Evolutionary conservation across 306 rosid species (phyloP).

Genomic region (Canavalia ensiformis): DNA sequence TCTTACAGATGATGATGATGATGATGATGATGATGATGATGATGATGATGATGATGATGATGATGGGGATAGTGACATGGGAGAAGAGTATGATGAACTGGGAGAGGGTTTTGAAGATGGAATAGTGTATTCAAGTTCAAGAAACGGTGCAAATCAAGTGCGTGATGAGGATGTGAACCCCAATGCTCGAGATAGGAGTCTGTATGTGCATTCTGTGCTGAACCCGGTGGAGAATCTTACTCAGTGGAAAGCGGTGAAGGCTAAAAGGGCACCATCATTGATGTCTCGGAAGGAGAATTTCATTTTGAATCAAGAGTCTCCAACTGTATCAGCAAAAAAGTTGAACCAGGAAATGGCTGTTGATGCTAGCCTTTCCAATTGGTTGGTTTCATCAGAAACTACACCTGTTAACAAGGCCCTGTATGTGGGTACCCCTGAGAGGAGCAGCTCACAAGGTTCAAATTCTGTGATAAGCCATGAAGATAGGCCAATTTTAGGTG

Average conservation of each 20-base stretch:
- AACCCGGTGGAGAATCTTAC: slow-evolving; percentile 84
- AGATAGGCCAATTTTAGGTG: slow-evolving; percentile 87
- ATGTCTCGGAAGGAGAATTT: slow-evolving; percentile 71
- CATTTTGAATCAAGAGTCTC: slow-evolving; percentile 49
- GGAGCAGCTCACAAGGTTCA: slow-evolving; percentile 59
- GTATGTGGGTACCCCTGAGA: slow-evolving; percentile 51
- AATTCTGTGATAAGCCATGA: slow-evolving; percentile 68
- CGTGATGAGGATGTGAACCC: slow-evolving; percentile 45
- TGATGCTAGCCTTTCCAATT: slow-evolving; percentile 90
- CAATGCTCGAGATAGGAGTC: slow-evolving; percentile 72
- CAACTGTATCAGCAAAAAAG: slow-evolving; percentile 54
- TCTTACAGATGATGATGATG: slow-evolving; percentile 59
- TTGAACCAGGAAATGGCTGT: slow-evolving; percentile 65
- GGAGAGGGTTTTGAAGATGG: slow-evolving; percentile 52
- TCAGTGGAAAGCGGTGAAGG: slow-evolving; percentile 80
- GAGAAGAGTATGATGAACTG: slow-evolving; percentile 46
- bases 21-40: slow-evolving; percentile 44
- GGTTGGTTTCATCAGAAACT: slow-evolving; percentile 71
- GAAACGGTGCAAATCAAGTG: slow-evolving; percentile 43
- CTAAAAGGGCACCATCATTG: slow-evolving; percentile 51
- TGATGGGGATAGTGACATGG: slow-evolving; percentile 56
- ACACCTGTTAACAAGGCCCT: slow-evolving; percentile 59
- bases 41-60: slow-evolving; percentile 43
- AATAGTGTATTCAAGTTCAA: slow-evolving; percentile 35
- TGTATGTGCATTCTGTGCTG: slow-evolving; percentile 76